Conservation (phyloP, 2,329 filamentous ascomycete genomes). For the Sarocladium oryzae region DNA sequence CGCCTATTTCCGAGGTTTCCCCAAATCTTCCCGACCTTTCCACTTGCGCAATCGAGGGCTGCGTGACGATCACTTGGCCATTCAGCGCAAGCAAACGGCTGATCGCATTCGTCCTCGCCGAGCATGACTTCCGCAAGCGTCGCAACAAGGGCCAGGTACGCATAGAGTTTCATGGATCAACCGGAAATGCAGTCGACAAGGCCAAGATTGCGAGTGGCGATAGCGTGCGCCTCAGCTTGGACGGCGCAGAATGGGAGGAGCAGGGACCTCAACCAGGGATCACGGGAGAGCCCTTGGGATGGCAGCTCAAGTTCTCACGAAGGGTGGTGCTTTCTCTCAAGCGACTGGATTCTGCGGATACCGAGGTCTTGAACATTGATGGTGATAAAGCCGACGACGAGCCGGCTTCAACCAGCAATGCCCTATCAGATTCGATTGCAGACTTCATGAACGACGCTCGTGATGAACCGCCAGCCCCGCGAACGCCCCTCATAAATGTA, state of each 20-base stretch:
- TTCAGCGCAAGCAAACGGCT: conserved; percentile 72
- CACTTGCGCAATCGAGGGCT: conserved; percentile 52
- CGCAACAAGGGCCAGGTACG: conserved; percentile 73
- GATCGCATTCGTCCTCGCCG: conserved; percentile 74
- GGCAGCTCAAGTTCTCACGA: conserved; percentile 51
- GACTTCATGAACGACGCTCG: not conserved
- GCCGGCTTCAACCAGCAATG: conserved; percentile 11
- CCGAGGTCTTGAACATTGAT: conserved; percentile 48
- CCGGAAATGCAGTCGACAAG: conserved; percentile 62
- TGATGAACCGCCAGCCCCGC: not conserved
- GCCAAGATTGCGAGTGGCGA: conserved; percentile 73
- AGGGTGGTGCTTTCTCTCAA: conserved; percentile 39
- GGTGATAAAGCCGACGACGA: conserved; percentile 14
- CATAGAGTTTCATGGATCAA: conserved; percentile 63
- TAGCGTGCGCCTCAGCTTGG: conserved; percentile 60
- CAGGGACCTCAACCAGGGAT: conserved; percentile 41
- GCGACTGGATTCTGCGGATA: conserved; percentile 38
- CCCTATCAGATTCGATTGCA: not conserved
- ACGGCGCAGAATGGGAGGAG: conserved; percentile 60
- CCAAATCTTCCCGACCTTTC: conserved; percentile 38
- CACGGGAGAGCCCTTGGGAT: conserved; percentile 39
- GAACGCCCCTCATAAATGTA: conserved; percentile 9
- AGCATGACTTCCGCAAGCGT: conserved; percentile 76
- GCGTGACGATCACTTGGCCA: conserved; percentile 85
- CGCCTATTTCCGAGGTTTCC: conserved; percentile 47